A percentile compares a stretch with the other conserved stretches of the same genome.
These are phyloP conservation scores for Flammula alnicola DNA, from an alignment of 1,284 basidiomycete genomes.

Conservation along the genomic window DNA sequence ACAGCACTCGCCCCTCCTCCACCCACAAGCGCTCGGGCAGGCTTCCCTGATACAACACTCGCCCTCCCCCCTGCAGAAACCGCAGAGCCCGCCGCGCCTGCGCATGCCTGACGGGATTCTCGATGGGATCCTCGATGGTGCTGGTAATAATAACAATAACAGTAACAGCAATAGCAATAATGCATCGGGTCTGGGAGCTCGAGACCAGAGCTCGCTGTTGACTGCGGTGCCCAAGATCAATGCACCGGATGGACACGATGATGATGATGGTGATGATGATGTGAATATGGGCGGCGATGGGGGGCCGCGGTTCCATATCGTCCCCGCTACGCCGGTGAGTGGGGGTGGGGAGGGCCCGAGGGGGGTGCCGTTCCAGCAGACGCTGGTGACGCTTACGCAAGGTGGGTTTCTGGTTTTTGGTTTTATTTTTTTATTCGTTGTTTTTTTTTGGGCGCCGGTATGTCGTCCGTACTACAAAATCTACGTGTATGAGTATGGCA, in stretches of 20 bases:
- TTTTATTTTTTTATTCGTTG: constrained; percentile 16
- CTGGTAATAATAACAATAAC: constrained; percentile 5
- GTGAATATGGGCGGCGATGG: constrained; percentile 40
- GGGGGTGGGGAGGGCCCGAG: constrained; percentile 53
- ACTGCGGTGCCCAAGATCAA: constrained; percentile 62
- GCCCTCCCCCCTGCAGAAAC: constrained; percentile 42
- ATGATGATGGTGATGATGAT: constrained; percentile 13
- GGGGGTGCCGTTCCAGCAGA: constrained; percentile 53
- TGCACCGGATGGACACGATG: constrained; percentile 55
- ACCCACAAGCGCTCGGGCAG: constrained; percentile 30
- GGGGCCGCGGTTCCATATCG: constrained; percentile 70
- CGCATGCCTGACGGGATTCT: constrained; percentile 58
- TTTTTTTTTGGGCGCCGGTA: constrained; percentile 46
- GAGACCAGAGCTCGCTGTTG: no score
- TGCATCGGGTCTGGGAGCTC: no score
- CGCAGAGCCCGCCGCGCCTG: constrained; percentile 71
- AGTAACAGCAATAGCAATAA: constrained; percentile 28
- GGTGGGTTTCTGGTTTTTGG: constrained; percentile 42
- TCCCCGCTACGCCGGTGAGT: constrained; percentile 79
- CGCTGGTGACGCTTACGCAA: constrained; percentile 51
- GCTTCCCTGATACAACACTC: no score
- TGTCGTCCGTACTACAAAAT: neutral
- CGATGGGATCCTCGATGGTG: constrained; percentile 1
- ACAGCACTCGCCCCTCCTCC: neutral
- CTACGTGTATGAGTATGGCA: neutral